Conservation (phyloP, 306 rosid species). For the Rubus parviflorus region DNA sequence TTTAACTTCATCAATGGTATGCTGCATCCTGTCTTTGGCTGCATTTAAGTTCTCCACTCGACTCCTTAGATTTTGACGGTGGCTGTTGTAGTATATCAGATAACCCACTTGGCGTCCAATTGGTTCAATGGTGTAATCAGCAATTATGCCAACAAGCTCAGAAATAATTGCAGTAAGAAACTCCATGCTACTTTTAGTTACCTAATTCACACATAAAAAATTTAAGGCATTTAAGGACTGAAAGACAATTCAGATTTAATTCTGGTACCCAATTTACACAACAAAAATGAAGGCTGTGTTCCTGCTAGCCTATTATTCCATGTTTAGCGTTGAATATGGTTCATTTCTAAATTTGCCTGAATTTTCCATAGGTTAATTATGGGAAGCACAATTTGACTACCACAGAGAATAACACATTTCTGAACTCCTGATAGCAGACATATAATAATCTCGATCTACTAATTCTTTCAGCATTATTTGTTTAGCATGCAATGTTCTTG, state of each 20-base stretch:
- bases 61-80: neutral
- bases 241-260: neutral
- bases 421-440: neutral
- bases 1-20: slow-evolving; percentile 4
- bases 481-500: neutral
- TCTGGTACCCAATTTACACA: neutral
- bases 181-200: neutral
- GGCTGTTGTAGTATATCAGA: slow-evolving; percentile 8
- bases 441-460: neutral
- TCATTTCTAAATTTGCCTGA: neutral
- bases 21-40: neutral
- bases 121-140: slow-evolving; percentile 10
- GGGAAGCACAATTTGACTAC: neutral
- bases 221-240: neutral
- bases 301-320: neutral
- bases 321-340: neutral
- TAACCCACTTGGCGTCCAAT: slow-evolving; percentile 23
- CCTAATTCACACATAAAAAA: neutral
- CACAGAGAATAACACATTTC: neutral
- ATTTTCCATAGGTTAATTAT: neutral
- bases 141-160: neutral
- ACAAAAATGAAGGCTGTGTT: neutral
- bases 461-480: neutral
- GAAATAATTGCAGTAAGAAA: neutral
- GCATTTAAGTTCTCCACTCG: neutral